Conservation (phyloP, 305 asterid species). For the Fraxinus ornus region DNA sequence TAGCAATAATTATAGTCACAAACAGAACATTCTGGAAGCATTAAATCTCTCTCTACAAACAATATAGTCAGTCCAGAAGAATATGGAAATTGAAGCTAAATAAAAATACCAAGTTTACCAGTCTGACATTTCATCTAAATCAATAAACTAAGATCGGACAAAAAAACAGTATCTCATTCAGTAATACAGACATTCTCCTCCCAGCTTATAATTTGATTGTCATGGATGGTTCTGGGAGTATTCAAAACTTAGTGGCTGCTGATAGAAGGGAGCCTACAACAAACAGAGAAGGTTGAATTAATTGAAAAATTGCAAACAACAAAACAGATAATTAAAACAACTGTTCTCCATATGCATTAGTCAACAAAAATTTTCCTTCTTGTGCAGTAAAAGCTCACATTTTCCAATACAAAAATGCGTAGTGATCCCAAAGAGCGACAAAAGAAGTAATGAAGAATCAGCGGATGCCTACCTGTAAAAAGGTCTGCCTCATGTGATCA, state of each 20-base stretch:
- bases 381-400: not conserved
- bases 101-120: not conserved
- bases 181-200: not conserved
- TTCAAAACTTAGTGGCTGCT: constrained; percentile 88
- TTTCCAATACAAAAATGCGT: not conserved
- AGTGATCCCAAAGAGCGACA: not conserved
- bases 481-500: constrained; percentile 67
- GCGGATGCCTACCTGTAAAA: constrained; percentile 58
- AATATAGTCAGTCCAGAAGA: not conserved
- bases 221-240: constrained; percentile 28
- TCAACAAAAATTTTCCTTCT: not conserved
- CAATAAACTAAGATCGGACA: not conserved
- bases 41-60: not conserved
- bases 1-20: not conserved
- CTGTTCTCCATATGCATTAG: not conserved
- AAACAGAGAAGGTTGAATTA: not conserved
- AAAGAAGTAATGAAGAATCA: not conserved
- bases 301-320: not conserved
- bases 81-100: not conserved
- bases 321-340: not conserved
- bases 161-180: not conserved
- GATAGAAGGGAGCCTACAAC: constrained; percentile 60
- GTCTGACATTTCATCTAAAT: not conserved
- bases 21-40: not conserved
- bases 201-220: not conserved